phyloP scores from a whole-genome alignment of 2,329 filamentous ascomycete genomes.

The Tolypocladium tropicale region DNA sequence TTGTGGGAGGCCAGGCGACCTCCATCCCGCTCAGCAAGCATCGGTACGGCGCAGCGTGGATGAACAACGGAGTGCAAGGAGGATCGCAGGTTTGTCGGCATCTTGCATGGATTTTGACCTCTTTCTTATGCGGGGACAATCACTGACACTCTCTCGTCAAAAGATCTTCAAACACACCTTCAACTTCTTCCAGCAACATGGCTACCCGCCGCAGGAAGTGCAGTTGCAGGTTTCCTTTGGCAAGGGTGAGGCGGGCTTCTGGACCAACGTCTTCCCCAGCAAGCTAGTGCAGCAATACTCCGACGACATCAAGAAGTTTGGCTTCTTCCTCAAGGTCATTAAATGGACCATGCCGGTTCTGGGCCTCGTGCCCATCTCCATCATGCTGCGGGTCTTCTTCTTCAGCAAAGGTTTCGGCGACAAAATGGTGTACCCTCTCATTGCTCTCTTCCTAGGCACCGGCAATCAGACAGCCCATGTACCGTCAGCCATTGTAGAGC shows the following conservation, averaged over 20 bases:
- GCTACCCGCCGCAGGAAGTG: slow-evolving; percentile 45
- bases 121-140: background rate
- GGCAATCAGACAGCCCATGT: slow-evolving; percentile 67
- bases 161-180: slow-evolving; percentile 60
- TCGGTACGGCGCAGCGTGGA: slow-evolving; percentile 47
- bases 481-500: slow-evolving; percentile 55
- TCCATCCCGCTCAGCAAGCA: slow-evolving; percentile 47
- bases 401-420: slow-evolving; percentile 63
- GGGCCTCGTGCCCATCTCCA: slow-evolving; percentile 50
- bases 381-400: slow-evolving; percentile 55
- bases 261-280: slow-evolving; percentile 56
- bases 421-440: slow-evolving; percentile 59
- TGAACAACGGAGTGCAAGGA: slow-evolving; percentile 56
- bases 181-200: slow-evolving; percentile 51
- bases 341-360: slow-evolving; percentile 51
- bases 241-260: slow-evolving; percentile 49
- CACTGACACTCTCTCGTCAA: slow-evolving; percentile 3
- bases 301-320: slow-evolving; percentile 46
- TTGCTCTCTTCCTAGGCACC: slow-evolving; percentile 64
- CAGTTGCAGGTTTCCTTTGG: slow-evolving; percentile 53
- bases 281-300: slow-evolving; percentile 44
- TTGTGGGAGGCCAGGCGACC: slow-evolving; percentile 51
- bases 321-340: slow-evolving; percentile 43
- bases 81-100: slow-evolving; percentile 28
- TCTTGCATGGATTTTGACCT: background rate